Evolutionary conservation across 2,329 filamentous ascomycete species (phyloP), one percentile per base, ranked within the genome.

Genomic region (Diaporthe velutina): DNA sequence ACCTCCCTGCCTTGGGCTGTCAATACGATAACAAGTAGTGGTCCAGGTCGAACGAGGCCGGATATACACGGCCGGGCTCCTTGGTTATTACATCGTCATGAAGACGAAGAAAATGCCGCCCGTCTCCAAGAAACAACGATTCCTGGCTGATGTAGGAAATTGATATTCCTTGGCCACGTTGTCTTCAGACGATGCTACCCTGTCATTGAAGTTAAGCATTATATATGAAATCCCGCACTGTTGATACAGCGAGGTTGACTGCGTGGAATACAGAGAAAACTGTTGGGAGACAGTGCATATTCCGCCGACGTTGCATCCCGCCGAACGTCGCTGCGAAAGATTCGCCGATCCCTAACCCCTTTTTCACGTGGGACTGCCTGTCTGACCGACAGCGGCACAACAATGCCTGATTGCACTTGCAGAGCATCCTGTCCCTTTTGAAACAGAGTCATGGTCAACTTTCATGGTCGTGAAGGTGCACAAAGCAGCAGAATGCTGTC

Each of bases 341-440:
- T 64, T 75, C 70, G 60, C 73, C 60, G 58, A 75, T 67, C 60
- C n/a, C 70, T 57, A 48, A 42, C 42, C 73, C 73, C 73, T 70
- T 70, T 70, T 74, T n/a, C 48, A 45, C 42, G 45, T 50, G 71
- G 54, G 28, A 25, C 42, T 58, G 42, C 42, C 15, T 30, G 50
- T 30, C 45, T 40, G 48, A 8, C 52, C 35, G 64, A 52, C 64
- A 60, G 25, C 35, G 64, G 64, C 30, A 38, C 10, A 40, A 8
- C 22, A 61, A 42, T 40, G 42, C 30, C 19, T 50, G 48, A 9
- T 8, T 70, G 61, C 42, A 70, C 61, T 58, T 52, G 64, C 60
- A 50, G 28, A 61, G 50, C 38, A 17, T 48, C n/a, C 15, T 15
- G 10, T 68, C 33, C 30, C 30, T 3, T 42, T 22, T 4, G 17